Evolutionary conservation across 768 basidiomycete species (phyloP), one percentile per base, ranked within the genome.

Genomic region (Tricholoma bakamatsutake): DNA sequence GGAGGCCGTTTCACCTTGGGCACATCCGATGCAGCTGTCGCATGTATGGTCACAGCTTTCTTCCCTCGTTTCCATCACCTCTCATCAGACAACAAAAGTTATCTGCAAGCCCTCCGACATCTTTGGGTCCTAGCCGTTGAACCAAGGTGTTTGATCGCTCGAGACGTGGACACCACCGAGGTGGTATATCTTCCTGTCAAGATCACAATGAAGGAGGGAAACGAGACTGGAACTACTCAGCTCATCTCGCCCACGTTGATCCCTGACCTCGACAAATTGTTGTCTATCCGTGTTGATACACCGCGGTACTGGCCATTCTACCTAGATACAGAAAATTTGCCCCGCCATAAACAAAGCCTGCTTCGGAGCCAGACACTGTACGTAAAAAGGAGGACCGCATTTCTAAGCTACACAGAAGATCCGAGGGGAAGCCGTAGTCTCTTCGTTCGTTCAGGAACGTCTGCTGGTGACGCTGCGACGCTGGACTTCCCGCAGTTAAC

Each of bases 101-200:
- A 90, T 63, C 78, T 97, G 2, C 97, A 98, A 69, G 93, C 94
- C 0, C 81, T 95, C 57, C 84, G 97, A 6, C 96, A 98, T 67
- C 71, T 99, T 21, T 99, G 97, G 97, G 93, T 91, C 1, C 78
- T 99, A 43, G 96, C 97, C 1, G 88, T 90, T 5, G 96, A 99
- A 64, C 97, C 97, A 4, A 74, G 96, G 48, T 98, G 96, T 66
- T 76, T 99, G 15, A 81, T 94, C 35, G 91, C 93, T 0, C 82
- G 91, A 30, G 97, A 99, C 62, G 91, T 97, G 30, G 94, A 98
- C 62, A 91, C 90, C 2, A 80, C 81, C 3, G 91, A 97, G 66
- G 85, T 93, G 0, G 91, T 96, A 21, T 96, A 94, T 67, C 80
- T 99, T 0, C 97, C 95, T 0, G 81, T 98, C 64, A 95, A 93